Base-by-base conservation (phyloP, 768 basidiomycete species). In the Austroboletus eburneus region DNA sequence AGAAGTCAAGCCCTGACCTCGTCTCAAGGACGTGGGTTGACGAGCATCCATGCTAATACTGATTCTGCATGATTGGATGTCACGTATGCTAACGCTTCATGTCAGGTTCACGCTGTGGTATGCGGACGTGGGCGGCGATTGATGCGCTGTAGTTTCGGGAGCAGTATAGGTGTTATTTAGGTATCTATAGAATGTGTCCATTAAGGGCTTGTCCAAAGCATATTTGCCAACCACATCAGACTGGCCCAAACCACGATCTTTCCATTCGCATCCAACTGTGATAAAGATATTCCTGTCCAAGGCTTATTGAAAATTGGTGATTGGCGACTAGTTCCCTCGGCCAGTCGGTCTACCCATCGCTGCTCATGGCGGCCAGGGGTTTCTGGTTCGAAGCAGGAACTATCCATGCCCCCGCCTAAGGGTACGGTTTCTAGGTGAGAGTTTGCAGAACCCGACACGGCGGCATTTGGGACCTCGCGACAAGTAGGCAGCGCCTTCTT, bases 31-130 rank as follows among this genome's bases (percentile, higher is more conserved):
- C 74, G 65, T 69, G 72, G 59, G 66, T 72, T 85, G 85, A 86
- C 74, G 86, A 87, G 71, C 65, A 68, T 75, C 85, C 87, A 90
- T 91, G 87, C 87, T 91, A 90, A 91, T 90, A 76, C 86, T 91
- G 88, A 80, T 44, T 40, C 42, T 9, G 2, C 22, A 13, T 29
- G 38, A 36, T 12, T 27, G n/a, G 5, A 27, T 44, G n/a, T 4
- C 30, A 47, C 24, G 16, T 39, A 27, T 63, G 39, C 62, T 65
- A 46, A 59, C 22, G 36, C 36, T 18, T 41, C 2, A 39, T 20
- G 16, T 5, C 36, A 64, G 65, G n/a, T n/a, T n/a, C n/a, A n/a
- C n/a, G n/a, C n/a, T n/a, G n/a, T n/a, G n/a, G n/a, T n/a, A n/a
- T n/a, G n/a, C n/a, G n/a, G n/a, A n/a, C n/a, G n/a, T n/a, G n/a